Evolutionary conservation across 192 early-diverging fungal genomes (phyloP), one percentile per base, ranked within the genome.

Genomic region (Glomus cerebriforme): DNA sequence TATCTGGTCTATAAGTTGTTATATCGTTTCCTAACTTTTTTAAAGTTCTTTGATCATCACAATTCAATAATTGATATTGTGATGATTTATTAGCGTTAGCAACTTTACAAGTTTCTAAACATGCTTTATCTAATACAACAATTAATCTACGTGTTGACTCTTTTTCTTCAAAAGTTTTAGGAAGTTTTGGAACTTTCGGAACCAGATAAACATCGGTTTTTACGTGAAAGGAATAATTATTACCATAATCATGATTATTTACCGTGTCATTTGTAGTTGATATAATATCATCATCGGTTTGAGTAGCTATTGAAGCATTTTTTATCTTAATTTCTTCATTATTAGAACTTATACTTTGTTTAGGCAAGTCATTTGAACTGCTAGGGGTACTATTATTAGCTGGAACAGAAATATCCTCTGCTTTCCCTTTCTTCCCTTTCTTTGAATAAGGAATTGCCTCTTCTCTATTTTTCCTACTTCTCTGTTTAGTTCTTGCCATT

Each of bases 21-120:
- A 93, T 86, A 60, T 93, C 85, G 77, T 94, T 84, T 59, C 91
- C 90, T 81, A 93, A 86, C 81, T 97, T 96, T 70, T 93, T 94
- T n/a, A 99, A 84, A 71, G 95, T 87, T 45, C 93, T 90, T 76
- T 99, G 96, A 85, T 99, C 98, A 83, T 99, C 98, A 81, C 94
- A 96, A 88, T 98, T 98, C 62, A 98, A 87, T 71, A 98, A 87
- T 81, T 95, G 94, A 82, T 97, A 97, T 70, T 87, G 85, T 19
- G 89, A 91, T 62, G 94, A 87, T 64, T 91, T 43, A 43, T 43
- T 92, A 76, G 89, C 85, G 79, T 93, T 92, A 24, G 92, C 91
- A 27, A 96, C 88, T 86, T 97, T 98, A 82, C 93, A 94, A 22
- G 95, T 97, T 82, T 98, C 96, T 45, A 99, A 86, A 70, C 91